phyloP scores from a whole-genome alignment of 164 flowering plant species.

The Macadamia integrifolia region DNA sequence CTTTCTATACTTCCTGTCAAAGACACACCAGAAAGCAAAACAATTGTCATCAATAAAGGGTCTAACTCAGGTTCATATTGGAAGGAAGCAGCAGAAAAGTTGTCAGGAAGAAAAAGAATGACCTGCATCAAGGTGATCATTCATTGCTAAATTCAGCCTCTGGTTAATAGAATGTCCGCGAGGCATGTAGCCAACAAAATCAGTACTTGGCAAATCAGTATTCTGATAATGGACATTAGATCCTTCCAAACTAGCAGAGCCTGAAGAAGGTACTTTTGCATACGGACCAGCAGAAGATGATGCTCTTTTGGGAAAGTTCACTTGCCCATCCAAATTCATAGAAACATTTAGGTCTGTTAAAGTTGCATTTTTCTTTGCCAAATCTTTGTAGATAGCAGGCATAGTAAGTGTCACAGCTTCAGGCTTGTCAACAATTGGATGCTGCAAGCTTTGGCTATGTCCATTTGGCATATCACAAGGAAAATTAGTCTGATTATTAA shows the following conservation, averaged over 20 bases:
- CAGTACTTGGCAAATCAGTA: slow-evolving; percentile 19
- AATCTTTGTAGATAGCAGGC: slow-evolving; percentile 31
- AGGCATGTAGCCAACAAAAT: slow-evolving; percentile 22
- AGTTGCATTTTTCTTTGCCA: slow-evolving; percentile 30
- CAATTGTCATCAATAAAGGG: slow-evolving; percentile 2
- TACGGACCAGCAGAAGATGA: slow-evolving; percentile 43
- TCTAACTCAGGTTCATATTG: slow-evolving; percentile 3
- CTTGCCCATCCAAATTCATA: slow-evolving; percentile 27
- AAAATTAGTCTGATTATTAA: slow-evolving; percentile 27
- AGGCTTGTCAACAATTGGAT: slow-evolving; percentile 31
- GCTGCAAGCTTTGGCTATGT: slow-evolving; percentile 32
- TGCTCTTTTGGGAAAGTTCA: slow-evolving; percentile 37
- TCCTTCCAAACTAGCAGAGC: slow-evolving; percentile 30
- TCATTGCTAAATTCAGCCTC: slow-evolving; percentile 22
- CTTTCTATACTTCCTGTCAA: slow-evolving; percentile 23
- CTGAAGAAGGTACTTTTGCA: slow-evolving; percentile 29
- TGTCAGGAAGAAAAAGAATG: slow-evolving; percentile 3
- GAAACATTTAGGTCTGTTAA: slow-evolving; percentile 26
- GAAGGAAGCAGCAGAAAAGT: neutral
- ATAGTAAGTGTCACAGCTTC: slow-evolving; percentile 23
- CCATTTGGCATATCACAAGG: slow-evolving; percentile 33
- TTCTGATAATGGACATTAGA: slow-evolving; percentile 25
- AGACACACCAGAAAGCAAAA: slow-evolving; percentile 17
- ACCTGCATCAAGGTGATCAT: slow-evolving; percentile 46
- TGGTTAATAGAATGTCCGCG: slow-evolving; percentile 29